Evolutionary conservation across 1,139 yeast species (phyloP), one percentile per base, ranked within the genome.

Genomic region (Saccharomyces hybrid): DNA sequence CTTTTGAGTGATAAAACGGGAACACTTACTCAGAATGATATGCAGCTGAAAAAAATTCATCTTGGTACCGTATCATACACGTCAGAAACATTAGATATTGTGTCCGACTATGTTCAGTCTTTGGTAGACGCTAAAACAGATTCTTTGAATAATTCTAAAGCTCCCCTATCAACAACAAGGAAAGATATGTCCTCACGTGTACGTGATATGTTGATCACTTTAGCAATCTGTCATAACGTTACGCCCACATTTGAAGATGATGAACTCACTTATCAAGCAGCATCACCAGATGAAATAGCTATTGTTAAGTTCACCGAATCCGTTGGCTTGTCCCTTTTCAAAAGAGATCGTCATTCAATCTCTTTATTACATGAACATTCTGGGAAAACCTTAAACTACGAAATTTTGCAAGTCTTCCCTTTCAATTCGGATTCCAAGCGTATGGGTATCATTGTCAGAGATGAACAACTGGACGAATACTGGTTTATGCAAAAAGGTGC

Each of bases 201-300:
- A 2, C 78, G 93, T 63, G 97, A 90, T 64, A 74, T 91, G 59
- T 83, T 90, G 1, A 72, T 83, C 2, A 88, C 97, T 0, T 75
- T 95, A 51, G 96, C 98, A 0, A 75, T 91, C 16, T 95, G 99
- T 70, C 99, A 95, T 69, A 90, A 90, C 62, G 99, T 95, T 29
- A 95, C 99, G 0, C 97, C 97, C 1, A 81, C 89, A 0, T 77
- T 81, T 59, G 95, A 86, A 56, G 83, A 79, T 55, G 84, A 84
- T 5, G 78, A 73, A 52, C 68, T 88, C 8, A 79, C 89, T 1
- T 95, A 91, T 68, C 99, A 95, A 71, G 99, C 99, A 0, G 97
- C 98, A 0, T 91, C 98, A 0, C 99, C 99, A 0, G 99, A 95
- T 74, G 99, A 95, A 70, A 84, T 93, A 59, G 99, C 99, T 23